A percentile compares a stretch with the other conserved stretches of the same genome.
These are phyloP conservation scores for Trichoderma brevicompactum DNA, from an alignment of 2,329 filamentous ascomycete species.

Conservation along the genomic window DNA sequence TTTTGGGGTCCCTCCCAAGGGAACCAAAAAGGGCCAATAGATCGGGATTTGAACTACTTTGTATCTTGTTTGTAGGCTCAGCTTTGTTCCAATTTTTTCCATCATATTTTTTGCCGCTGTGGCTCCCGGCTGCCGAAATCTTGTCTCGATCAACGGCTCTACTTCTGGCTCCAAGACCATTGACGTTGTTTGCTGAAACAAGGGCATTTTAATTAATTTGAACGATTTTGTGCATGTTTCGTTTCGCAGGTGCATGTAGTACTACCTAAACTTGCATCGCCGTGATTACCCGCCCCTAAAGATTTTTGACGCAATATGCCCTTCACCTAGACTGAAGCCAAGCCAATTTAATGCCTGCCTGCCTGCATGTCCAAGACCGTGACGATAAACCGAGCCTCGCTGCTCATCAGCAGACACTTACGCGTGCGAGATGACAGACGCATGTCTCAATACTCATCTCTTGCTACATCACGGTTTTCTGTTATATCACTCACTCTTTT, in stretches of 20 bases:
- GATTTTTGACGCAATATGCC: too few species aligned
- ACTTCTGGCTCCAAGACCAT: too few species aligned
- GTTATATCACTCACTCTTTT: not conserved
- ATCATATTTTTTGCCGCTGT: not conserved
- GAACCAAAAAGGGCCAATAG: not conserved
- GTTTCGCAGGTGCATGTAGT: not conserved
- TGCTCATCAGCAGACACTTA: constrained; percentile 11
- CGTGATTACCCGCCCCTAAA: constrained; percentile 2
- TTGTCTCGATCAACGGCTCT: not conserved
- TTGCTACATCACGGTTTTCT: not conserved
- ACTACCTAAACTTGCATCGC: not conserved
- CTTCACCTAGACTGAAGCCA: too few species aligned
- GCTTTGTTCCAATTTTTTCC: too few species aligned
- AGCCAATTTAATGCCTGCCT: too few species aligned
- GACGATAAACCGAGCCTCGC: not conserved
- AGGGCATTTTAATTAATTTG: too few species aligned
- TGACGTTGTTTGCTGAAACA: too few species aligned
- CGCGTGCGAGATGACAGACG: not conserved
- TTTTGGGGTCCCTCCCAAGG: not conserved
- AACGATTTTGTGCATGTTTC: not conserved
- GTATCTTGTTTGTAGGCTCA: too few species aligned
- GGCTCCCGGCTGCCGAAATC: constrained; percentile 4
- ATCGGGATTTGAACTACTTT: not conserved
- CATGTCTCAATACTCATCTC: not conserved
- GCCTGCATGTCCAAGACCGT: not conserved